Base-by-base conservation (phyloP, 2,329 filamentous ascomycete genomes). In the Trichoderma sp. region DNA sequence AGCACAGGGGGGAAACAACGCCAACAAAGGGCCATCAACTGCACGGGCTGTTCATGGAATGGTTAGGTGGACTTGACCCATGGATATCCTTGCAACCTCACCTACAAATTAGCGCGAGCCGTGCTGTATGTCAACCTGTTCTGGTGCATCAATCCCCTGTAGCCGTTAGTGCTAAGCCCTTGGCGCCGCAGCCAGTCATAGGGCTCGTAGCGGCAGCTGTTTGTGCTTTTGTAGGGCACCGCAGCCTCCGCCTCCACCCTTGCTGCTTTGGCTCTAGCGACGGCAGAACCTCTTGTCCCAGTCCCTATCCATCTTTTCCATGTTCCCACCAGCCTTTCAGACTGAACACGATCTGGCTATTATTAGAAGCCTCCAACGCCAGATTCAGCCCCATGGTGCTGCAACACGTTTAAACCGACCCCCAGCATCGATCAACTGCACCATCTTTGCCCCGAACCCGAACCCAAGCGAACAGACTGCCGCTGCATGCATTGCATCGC, bases 331-430 rank as follows among this genome's bases (percentile, higher is more conserved):
- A 43, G 39, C 39, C 39, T n/a, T 43, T 43, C 39, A 73, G 70
- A 74, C 78, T 81, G 80, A 83, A 82, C 83, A 84, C 81, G 80
- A 83, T 82, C 80, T 75, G 57, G 71, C 84, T 86, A 85, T 85
- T 84, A 84, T 85, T 86, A 85, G 84, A 82, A 85, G 78, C 83
- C 82, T 80, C 81, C 80, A 82, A 77, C 82, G 80, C 82, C 82
- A 84, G 82, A 83, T 85, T 82, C 83, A 85, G 83, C 84, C 84
- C 83, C 84, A 84, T 78, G 74, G 74, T 76, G 73, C 78, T 78
- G 77, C 77, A 75, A 74, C 57, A 64, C 65, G 66, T 64, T 71
- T 72, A 70, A 70, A 70, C 59, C 71, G 64, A 72, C 71, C 66
- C 71, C 71, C 71, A 72, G 71, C 66, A 65, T 72, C 70, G 55